Evolutionary conservation across 345 rosid genomes (phyloP), one percentile per base, ranked within the genome.

Genomic region (Lepidium didymum): DNA sequence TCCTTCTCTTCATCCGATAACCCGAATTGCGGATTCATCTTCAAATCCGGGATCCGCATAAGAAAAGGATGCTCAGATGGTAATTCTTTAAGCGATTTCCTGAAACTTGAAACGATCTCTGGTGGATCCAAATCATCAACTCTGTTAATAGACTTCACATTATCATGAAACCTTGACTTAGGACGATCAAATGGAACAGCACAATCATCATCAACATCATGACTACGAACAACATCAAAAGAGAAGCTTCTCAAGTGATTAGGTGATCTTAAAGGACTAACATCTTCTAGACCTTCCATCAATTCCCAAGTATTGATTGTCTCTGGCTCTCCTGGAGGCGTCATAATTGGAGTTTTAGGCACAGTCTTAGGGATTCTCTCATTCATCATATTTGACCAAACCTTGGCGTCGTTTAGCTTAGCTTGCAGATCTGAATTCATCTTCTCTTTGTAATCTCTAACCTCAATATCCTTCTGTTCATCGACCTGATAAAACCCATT

Each of bases 281-380:
- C 34, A 72, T 90, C 98, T 67, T 93, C 94, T 38, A 90, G 92
- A 14, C 97, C 98, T 47, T 74, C 98, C 98, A 90, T 90, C 60
- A 93, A 45, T 41, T 93, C 97, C 97, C 98, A 93, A 0, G 92
- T 56, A 54, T 93, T 90, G 75, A 90, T 93, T 10, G 79, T 90
- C 80, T 93, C 98, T 2, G 97, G 97, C 82, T 93, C 98, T 0
- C 96, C 98, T 0, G 96, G 98, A 1, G 96, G 94, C 1, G 98
- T 90, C 50, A 75, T 52, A 8, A 77, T 67, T 4, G 97, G 98
- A 2, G 98, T 93, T 61, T 37, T 81, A 1, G 98, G 88, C 13
- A 69, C 57, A 14, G 74, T 23, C 68, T 85, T 86, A 1, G 92
- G 89, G 74, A 90, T 88, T 37, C 83, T 93, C 54, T 85, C 85